phyloP scores from a whole-genome alignment of 768 basidiomycete genomes.

The Megacollybia marginata region DNA sequence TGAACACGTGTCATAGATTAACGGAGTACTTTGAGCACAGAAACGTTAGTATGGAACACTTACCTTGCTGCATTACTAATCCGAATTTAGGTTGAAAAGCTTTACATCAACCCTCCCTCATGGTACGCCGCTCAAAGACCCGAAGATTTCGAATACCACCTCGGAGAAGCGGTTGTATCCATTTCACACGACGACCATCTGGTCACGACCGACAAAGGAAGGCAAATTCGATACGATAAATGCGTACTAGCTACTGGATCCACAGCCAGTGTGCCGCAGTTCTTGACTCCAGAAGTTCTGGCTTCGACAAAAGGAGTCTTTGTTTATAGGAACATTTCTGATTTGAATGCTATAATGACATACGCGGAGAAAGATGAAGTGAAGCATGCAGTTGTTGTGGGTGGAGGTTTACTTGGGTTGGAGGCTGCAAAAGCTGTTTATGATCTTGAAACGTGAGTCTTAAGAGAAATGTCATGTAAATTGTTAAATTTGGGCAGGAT shows the following conservation, averaged over 20 bases:
- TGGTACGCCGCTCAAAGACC: conserved; percentile 60
- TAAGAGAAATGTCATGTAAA: background rate
- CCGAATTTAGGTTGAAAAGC: conserved; percentile 34
- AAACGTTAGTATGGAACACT: conserved; percentile 15
- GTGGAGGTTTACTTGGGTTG: conserved; percentile 65
- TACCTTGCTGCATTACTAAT: background rate
- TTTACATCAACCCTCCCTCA: conserved; percentile 47
- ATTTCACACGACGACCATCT: conserved; percentile 30
- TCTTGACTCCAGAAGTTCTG: conserved; percentile 33
- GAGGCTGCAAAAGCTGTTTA: conserved; percentile 70
- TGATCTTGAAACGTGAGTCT: conserved; percentile 38
- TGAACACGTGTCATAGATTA: conserved; percentile 18
- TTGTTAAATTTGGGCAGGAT: conserved; percentile 21
- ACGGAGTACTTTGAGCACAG: conserved; percentile 61
- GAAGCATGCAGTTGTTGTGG: conserved; percentile 49
- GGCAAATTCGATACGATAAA: conserved; percentile 45
- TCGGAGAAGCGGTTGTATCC: conserved; percentile 36
- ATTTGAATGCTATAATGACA: conserved; percentile 56
- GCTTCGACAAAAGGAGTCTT: conserved; percentile 45
- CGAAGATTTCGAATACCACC: conserved; percentile 44
- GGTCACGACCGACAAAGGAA: conserved; percentile 38
- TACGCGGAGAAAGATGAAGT: conserved; percentile 43
- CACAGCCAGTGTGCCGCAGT: conserved; percentile 52
- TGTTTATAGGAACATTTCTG: conserved; percentile 66
- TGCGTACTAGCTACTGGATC: conserved; percentile 70